phyloP scores from a whole-genome alignment of 192 early-diverging fungal species.

The Dissophora globulifera region DNA sequence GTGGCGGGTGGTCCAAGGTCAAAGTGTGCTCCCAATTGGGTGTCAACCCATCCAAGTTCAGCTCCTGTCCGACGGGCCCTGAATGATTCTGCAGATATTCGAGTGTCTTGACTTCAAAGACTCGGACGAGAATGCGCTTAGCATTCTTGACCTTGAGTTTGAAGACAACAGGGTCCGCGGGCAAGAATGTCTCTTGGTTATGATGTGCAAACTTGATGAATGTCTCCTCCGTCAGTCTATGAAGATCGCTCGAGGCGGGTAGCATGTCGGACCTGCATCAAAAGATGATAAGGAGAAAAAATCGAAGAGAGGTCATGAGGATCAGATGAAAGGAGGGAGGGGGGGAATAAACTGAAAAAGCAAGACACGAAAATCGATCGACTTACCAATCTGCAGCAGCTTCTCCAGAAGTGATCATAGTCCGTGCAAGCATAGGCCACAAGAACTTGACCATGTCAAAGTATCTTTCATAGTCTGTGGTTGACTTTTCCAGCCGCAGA shows the following conservation, averaged over 20 bases:
- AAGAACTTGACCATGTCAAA: conserved; percentile 17
- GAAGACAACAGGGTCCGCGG: conserved; percentile 46
- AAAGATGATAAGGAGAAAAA: neutral
- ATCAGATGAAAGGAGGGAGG: too few species aligned
- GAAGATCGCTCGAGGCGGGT: neutral
- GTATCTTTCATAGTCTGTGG: conserved; percentile 15
- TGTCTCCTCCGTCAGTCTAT: conserved; percentile 19
- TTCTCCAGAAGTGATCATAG: conserved; percentile 36
- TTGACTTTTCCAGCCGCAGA: conserved; percentile 14
- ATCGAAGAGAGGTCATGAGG: too few species aligned
- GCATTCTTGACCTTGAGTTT: conserved; percentile 56
- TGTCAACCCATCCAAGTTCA: conserved; percentile 57
- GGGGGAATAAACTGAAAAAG: too few species aligned
- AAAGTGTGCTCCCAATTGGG: conserved; percentile 56
- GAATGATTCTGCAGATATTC: conserved; percentile 50
- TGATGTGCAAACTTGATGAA: conserved; percentile 26
- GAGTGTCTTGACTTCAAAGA: conserved; percentile 57
- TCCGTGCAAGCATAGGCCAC: conserved; percentile 9
- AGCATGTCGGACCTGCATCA: conserved; percentile 23
- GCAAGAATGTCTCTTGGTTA: conserved; percentile 24
- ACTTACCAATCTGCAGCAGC: conserved; percentile 38
- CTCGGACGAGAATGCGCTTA: conserved; percentile 46
- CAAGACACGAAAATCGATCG: neutral
- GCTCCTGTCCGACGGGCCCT: conserved; percentile 7
- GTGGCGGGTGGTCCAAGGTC: conserved; percentile 20